Evolutionary conservation across 2,329 filamentous ascomycete species (phyloP).

Genomic region (Cladophialophora carrionii): DNA sequence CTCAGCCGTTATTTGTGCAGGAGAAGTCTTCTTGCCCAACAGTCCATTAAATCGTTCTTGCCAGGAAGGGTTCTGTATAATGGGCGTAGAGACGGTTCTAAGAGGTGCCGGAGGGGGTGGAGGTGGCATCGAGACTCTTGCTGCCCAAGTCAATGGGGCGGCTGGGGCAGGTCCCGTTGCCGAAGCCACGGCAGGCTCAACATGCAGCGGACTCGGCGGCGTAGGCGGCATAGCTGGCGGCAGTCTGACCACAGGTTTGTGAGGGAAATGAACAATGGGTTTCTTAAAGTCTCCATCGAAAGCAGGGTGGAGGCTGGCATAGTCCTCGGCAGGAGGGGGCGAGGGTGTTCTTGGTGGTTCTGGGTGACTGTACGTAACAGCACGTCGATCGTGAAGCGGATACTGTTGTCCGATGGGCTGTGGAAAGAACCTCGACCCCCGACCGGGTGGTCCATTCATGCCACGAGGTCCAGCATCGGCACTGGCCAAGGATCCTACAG

Average conservation of each 20-base stretch:
- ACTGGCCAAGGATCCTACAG: slow-evolving; percentile 44
- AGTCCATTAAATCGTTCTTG: slow-evolving; percentile 71
- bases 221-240: slow-evolving; percentile 50
- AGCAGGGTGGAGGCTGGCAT: slow-evolving; percentile 59
- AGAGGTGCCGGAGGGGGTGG: slow-evolving; percentile 45
- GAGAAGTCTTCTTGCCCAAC: slow-evolving; percentile 64
- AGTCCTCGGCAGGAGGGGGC: slow-evolving; percentile 62
- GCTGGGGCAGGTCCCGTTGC: slow-evolving; percentile 33
- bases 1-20: slow-evolving; percentile 38
- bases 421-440: slow-evolving; percentile 56
- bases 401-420: slow-evolving; percentile 26
- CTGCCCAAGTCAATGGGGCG: slow-evolving; percentile 45
- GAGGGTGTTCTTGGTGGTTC: slow-evolving; percentile 49
- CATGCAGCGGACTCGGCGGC: slow-evolving; percentile 33
- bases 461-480: slow-evolving; percentile 45
- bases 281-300: slow-evolving; percentile 55
- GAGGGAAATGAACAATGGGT: slow-evolving; percentile 62
- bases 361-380: slow-evolving; percentile 41
- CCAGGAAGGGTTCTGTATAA: slow-evolving; percentile 52
- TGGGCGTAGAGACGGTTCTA: slow-evolving; percentile 47
- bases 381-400: slow-evolving; percentile 42
- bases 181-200: slow-evolving; percentile 24
- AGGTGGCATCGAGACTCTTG: slow-evolving; percentile 42
- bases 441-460: slow-evolving; percentile 44
- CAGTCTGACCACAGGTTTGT: slow-evolving; percentile 76